phyloP scores from a whole-genome alignment of 306 rosid genomes.

The Heteromeles arbutifolia region DNA sequence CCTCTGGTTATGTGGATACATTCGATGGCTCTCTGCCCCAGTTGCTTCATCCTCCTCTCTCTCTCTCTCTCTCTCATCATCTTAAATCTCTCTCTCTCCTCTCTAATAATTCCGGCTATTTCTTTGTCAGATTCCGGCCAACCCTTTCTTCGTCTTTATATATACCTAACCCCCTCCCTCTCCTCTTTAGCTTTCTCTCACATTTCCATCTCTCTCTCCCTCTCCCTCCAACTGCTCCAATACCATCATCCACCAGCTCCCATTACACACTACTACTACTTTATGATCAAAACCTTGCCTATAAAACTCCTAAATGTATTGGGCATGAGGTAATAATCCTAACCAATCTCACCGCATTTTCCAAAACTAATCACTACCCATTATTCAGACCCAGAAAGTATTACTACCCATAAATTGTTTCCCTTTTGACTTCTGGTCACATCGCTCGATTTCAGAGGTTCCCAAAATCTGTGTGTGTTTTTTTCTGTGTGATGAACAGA shows the following conservation, averaged over 20 bases:
- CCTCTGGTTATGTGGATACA: conserved; percentile 29
- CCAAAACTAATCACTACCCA: not conserved
- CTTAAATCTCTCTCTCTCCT: not conserved
- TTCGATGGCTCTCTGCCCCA: conserved; percentile 32
- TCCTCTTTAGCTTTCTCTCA: not conserved
- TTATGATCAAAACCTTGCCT: not conserved
- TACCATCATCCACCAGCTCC: conserved; percentile 3
- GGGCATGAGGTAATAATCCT: not conserved
- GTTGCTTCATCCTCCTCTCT: conserved; percentile 7
- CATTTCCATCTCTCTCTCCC: not conserved
- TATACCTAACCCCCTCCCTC: conserved; percentile 21
- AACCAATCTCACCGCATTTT: not conserved
- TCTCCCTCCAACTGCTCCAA: not conserved
- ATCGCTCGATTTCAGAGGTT: not conserved
- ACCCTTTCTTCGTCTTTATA: conserved; percentile 20
- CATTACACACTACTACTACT: not conserved
- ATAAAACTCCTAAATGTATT: not conserved
- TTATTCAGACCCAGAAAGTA: not conserved
- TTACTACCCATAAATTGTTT: not conserved
- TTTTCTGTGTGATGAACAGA: conserved; percentile 18
- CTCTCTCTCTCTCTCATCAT: conserved; percentile 1
- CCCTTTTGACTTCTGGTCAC: not conserved
- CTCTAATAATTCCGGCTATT: conserved; percentile 30
- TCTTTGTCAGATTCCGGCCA: conserved; percentile 35
- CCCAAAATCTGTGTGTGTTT: not conserved